Percentiles rank a stretch among this genome's conserved stretches.
Evolutionary conservation across 176 grass and related monocot species (phyloP).

Genomic region (Hordeum vulgare): DNA sequence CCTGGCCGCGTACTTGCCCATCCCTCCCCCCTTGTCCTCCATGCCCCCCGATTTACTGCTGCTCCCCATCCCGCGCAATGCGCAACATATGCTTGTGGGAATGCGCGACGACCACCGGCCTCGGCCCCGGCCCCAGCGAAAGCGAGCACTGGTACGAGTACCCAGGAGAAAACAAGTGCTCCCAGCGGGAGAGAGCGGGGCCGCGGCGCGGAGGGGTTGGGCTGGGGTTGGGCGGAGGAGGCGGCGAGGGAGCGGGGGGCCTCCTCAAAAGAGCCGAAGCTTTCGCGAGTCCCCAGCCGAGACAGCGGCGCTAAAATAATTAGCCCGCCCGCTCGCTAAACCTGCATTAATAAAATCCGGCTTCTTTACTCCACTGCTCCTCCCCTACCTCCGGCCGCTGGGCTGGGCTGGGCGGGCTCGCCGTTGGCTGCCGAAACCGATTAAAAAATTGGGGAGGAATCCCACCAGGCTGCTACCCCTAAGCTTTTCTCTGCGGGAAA

Average conservation of each 20-base stretch:
- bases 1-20: conserved; percentile 1
- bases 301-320: conserved; percentile 47
- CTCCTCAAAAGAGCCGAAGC: conserved; percentile 79
- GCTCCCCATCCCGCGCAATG: conserved; percentile 12
- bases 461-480: background rate
- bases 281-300: conserved; percentile 43
- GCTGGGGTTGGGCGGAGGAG: conserved; percentile 1
- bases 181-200: background rate
- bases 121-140: background rate
- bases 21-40: background rate
- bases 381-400: background rate
- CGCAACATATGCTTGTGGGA: conserved; percentile 40
- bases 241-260: conserved; percentile 11
- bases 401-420: background rate
- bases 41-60: background rate
- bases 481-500: background rate
- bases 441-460: conserved; percentile 22
- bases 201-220: background rate
- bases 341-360: background rate
- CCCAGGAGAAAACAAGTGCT: background rate
- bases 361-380: background rate
- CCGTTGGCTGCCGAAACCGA: background rate
- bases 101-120: conserved; percentile 14
- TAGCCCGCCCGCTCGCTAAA: conserved; percentile 17
- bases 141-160: background rate